phyloP scores from a whole-genome alignment of 331 rosid species.

The Pyrus hybrid region DNA sequence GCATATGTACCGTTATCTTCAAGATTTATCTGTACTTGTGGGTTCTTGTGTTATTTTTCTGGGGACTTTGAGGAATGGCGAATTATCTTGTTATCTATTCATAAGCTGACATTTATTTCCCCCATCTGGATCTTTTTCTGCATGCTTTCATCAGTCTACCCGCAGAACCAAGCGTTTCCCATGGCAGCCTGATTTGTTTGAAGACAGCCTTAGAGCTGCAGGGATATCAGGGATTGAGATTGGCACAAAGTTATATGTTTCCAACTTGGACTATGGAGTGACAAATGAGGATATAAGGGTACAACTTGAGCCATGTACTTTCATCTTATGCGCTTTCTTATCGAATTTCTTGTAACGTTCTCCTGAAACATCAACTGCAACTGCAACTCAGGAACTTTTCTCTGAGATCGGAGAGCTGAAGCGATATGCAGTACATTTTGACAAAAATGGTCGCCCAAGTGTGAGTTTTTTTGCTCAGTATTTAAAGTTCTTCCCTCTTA shows the following conservation, averaged over 20 bases:
- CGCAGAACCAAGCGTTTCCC: constrained; percentile 84
- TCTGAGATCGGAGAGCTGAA: constrained; percentile 85
- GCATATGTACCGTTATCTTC: constrained; percentile 40
- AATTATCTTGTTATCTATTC: constrained; percentile 60
- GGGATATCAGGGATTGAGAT: too few relatives aligned
- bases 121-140: too few relatives aligned
- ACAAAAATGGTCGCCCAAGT: constrained; percentile 81
- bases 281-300: constrained; percentile 97
- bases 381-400: too few relatives aligned
- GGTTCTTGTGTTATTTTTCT: constrained; percentile 58
- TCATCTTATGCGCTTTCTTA: too few relatives aligned
- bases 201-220: constrained; percentile 96
- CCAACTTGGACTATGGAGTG: constrained; percentile 58
- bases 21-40: constrained; percentile 47
- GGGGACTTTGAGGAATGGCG: constrained; percentile 83
- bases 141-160: too few relatives aligned
- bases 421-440: constrained; percentile 87
- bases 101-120: constrained; percentile 72
- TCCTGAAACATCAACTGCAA: too few relatives aligned
- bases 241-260: too few relatives aligned
- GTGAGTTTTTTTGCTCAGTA: constrained; percentile 15
- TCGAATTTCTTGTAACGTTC: too few relatives aligned
- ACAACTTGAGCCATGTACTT: constrained; percentile 38
- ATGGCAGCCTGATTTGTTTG: constrained; percentile 85
- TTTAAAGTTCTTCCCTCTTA: neutral